Conservation (phyloP, 148 eudicot genomes). For the Polygonum aviculare region DNA sequence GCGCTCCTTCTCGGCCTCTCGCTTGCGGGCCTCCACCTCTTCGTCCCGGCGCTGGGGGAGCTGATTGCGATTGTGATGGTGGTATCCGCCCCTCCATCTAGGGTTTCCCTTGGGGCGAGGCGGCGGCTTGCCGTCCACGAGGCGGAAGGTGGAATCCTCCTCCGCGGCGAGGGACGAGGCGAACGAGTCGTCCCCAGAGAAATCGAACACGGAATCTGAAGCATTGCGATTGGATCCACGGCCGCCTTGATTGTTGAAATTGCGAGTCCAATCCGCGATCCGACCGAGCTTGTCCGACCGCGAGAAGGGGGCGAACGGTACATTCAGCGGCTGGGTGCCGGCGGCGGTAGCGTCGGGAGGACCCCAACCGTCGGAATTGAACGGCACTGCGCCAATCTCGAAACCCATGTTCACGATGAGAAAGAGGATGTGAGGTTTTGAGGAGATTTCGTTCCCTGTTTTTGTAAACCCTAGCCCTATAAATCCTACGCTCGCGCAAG, state of each 20-base stretch:
- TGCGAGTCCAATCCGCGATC: constrained; percentile 74
- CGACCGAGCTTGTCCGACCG: constrained; percentile 64
- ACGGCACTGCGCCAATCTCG: constrained; percentile 61
- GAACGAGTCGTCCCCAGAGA: constrained; percentile 82
- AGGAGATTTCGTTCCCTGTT: no score
- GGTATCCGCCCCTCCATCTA: constrained; percentile 49
- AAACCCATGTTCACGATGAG: constrained; percentile 26
- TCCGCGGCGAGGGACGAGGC: constrained; percentile 40
- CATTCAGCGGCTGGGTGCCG: constrained; percentile 9
- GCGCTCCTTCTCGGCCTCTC: constrained; percentile 83
- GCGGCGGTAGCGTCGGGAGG: constrained; percentile 42
- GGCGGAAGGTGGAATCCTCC: constrained; percentile 65
- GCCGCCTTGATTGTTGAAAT: constrained; percentile 23
- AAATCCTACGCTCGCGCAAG: no score
- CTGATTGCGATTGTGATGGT: constrained; percentile 44
- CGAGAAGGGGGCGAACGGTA: constrained; percentile 84
- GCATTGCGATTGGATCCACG: constrained; percentile 18
- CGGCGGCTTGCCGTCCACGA: constrained; percentile 71
- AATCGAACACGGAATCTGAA: constrained; percentile 68
- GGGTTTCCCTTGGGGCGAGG: constrained; percentile 72
- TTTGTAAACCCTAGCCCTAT: no score
- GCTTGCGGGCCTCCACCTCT: constrained; percentile 73
- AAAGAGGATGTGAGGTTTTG: no score
- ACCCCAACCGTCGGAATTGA: constrained; percentile 95
- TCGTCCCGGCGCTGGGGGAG: constrained; percentile 79